Conservation (phyloP, 805 yeast species). For the Cyberlindnera euphorbiae region DNA sequence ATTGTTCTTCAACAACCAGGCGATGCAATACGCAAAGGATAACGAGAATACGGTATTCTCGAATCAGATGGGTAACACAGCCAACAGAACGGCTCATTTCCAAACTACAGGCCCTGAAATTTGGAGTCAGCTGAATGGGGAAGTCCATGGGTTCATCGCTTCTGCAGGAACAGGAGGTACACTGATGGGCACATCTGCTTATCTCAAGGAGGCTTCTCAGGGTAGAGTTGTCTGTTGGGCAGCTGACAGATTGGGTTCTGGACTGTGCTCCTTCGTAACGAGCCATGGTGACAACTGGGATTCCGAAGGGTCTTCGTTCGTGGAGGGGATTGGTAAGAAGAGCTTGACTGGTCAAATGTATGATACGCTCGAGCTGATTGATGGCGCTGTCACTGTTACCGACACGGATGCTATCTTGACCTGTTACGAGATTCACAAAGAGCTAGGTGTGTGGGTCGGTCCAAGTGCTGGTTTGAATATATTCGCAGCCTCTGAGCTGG, state of each 20-base stretch:
- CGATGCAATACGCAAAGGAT: slow-evolving; percentile 30
- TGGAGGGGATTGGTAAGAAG: slow-evolving; percentile 25
- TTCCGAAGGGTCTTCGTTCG: slow-evolving; percentile 22
- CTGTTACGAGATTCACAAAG: slow-evolving; percentile 16
- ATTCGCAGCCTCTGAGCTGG: slow-evolving; percentile 20
- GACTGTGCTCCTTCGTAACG: slow-evolving; percentile 35
- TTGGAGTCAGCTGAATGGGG: slow-evolving; percentile 49
- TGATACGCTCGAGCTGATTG: slow-evolving; percentile 16
- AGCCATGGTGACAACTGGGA: slow-evolving; percentile 20
- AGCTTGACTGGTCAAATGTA: slow-evolving; percentile 20
- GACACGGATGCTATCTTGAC: slow-evolving; percentile 18
- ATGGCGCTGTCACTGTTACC: slow-evolving; percentile 15
- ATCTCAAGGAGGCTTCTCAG: slow-evolving; percentile 42
- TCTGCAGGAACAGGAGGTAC: slow-evolving; percentile 90
- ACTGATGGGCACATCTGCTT: slow-evolving; percentile 65
- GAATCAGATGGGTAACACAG: slow-evolving; percentile 75
- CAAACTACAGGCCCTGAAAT: slow-evolving; percentile 76
- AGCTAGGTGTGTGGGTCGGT: slow-evolving; percentile 20
- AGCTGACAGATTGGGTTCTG: slow-evolving; percentile 84
- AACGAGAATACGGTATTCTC: slow-evolving; percentile 59
- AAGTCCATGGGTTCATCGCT: slow-evolving; percentile 58
- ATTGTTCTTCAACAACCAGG: slow-evolving; percentile 29
- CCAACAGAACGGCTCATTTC: slow-evolving; percentile 70
- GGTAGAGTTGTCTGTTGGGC: slow-evolving; percentile 42
- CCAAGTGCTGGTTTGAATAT: slow-evolving; percentile 23